Base-by-base conservation (phyloP, 805 yeast species). In the Ogataea allantospora region DNA sequence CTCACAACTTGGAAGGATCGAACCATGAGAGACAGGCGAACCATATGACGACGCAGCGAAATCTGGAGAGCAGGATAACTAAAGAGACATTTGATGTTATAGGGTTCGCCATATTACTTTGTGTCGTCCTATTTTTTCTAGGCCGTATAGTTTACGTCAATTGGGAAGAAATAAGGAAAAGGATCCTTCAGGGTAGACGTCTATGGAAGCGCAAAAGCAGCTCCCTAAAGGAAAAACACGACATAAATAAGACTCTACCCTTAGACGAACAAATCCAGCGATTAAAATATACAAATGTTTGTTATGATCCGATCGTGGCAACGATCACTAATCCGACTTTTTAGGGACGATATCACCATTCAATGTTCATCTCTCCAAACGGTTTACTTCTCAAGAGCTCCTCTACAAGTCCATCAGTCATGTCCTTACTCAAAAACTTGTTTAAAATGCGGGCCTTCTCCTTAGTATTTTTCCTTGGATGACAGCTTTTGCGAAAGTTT, bases 371-470 rank as follows among this genome's bases (percentile, higher is more conserved):
- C 3, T 58, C 61, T 1, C 79, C 79, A 52, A 74, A 75, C 1
- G 79, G 80, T 47, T 63, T 65, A 46, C 68, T 66, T 26, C 58
- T 64, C 23, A 62, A 46, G 15, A 75, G 55, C 51, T 75, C 79
- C 6, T 62, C 55, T 2, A 73, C 74, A 21, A 75, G 59, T 2
- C 70, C 78, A 5, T 68, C 58, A 1, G 70, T 74, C 8, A 74
- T 70, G 23, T 70, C 77, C 42, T 68, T 70, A 37, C 67, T 66
- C 18, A 75, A 47, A 47, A 68, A 71, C 40, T 54, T 54, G 26
- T 66, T 65, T 26, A 75, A 60, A 24, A 71, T 50, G 23, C 47
- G 48, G 39, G 68, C 71, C 47, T 75, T 76, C 17, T 71, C 75
- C 14, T 58, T 58, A 30, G 69, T 71, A 9, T 70, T 65, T 34